A percentile compares a stretch with the other conserved stretches of the same genome.
Evolutionary conservation across 2,329 filamentous ascomycete species (phyloP).

Genomic region (Epichloe glyceriae): DNA sequence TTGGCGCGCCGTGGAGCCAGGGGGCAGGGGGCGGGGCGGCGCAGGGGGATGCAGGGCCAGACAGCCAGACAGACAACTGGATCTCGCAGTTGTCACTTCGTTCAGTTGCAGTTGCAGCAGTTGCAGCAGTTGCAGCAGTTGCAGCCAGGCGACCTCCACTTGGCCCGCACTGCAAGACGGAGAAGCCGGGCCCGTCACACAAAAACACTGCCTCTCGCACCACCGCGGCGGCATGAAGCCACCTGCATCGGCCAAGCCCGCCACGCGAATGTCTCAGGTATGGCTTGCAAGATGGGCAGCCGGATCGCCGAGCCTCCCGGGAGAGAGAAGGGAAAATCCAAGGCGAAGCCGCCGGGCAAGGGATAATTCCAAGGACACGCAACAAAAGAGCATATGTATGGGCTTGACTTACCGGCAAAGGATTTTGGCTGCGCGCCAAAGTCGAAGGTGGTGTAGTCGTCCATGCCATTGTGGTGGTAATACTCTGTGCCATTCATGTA

Average conservation of each 20-base stretch:
- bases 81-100: background rate
- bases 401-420: constrained; percentile 42
- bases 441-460: constrained; percentile 37
- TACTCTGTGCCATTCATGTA: constrained; percentile 43
- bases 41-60: too few species aligned
- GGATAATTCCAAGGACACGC: background rate
- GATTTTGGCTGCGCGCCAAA: constrained; percentile 32
- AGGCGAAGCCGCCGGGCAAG: background rate
- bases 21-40: background rate
- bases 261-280: constrained; percentile 4
- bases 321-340: background rate
- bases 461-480: constrained; percentile 36
- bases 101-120: too few species aligned
- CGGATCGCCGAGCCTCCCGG: background rate
- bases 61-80: too few species aligned
- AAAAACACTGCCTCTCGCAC: background rate
- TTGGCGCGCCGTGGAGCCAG: background rate
- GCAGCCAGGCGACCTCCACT: too few species aligned
- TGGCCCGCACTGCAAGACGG: too few species aligned
- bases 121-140: too few species aligned
- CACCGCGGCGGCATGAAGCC: too few species aligned
- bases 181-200: background rate
- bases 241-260: background rate
- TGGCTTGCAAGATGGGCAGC: constrained; percentile 7
- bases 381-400: background rate